Conservation (phyloP, 495 filamentous ascomycete genomes). For the Thozetella sp. region DNA sequence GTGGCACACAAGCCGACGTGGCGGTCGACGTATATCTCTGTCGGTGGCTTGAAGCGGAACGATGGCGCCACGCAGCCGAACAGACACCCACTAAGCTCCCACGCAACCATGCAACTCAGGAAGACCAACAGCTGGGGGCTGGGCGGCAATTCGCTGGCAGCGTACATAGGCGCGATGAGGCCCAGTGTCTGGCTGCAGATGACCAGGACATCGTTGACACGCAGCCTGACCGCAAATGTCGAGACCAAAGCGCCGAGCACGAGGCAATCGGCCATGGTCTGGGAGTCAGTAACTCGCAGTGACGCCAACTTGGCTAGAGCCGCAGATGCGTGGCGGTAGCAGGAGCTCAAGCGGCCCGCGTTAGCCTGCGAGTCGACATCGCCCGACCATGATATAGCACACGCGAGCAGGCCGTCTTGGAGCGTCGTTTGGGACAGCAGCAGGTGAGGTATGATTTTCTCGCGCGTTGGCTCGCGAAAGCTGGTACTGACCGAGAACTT, state of each 20-base stretch:
- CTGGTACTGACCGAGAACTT: conserved; percentile 14
- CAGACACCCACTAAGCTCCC: conserved; percentile 9
- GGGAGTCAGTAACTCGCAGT: conserved; percentile 12
- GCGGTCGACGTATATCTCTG: conserved; percentile 11
- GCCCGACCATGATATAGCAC: conserved; percentile 14
- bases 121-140: conserved; percentile 14
- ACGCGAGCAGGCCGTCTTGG: conserved; percentile 19
- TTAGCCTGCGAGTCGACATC: conserved; percentile 8
- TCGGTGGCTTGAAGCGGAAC: conserved; percentile 14
- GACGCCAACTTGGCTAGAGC: conserved; percentile 15
- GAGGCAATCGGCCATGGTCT: conserved; percentile 17
- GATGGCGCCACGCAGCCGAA: conserved; percentile 20
- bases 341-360: conserved; percentile 6
- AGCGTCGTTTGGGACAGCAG: conserved; percentile 14
- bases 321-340: conserved; percentile 15
- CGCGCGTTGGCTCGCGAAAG: conserved; percentile 18
- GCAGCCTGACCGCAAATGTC: conserved; percentile 14
- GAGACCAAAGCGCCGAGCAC: conserved; percentile 16
- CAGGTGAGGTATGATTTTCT: conserved; percentile 12
- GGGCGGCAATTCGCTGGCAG: conserved; percentile 9
- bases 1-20: conserved; percentile 19
- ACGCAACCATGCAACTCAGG: conserved; percentile 13
- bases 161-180: conserved; percentile 11
- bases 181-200: conserved; percentile 16
- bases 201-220: conserved; percentile 16